A percentile compares a stretch with the other conserved stretches of the same genome.
Evolutionary conservation across 2,329 filamentous ascomycete genomes (phyloP).

Genomic region (Aspergillus phoenicis): DNA sequence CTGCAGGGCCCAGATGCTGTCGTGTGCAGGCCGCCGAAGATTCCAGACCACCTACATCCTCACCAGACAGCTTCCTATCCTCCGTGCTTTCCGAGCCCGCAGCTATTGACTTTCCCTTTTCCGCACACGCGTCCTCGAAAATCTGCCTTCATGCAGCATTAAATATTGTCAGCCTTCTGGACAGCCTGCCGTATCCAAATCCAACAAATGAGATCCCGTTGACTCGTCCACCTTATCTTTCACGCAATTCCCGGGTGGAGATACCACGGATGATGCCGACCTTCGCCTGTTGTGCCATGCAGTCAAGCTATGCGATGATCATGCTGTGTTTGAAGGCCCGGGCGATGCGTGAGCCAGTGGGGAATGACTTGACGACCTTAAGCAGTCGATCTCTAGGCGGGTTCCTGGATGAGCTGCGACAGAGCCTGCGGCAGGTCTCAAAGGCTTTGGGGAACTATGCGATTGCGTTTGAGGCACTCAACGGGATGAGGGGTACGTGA

Average conservation of each 20-base stretch:
- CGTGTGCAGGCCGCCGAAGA: background rate
- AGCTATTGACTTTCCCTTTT: constrained; percentile 22
- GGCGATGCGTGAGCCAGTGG: constrained; percentile 4
- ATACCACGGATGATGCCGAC: constrained; percentile 31
- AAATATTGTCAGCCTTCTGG: constrained; percentile 29
- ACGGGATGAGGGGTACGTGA: constrained; percentile 25
- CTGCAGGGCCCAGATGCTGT: background rate
- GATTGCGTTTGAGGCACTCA: constrained; percentile 26
- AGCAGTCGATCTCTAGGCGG: constrained; percentile 8
- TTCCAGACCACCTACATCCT: background rate
- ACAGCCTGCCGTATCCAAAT: constrained; percentile 28
- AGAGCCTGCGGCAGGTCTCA: constrained; percentile 21
- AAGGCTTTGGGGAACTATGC: constrained; percentile 24
- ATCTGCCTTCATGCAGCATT: constrained; percentile 33
- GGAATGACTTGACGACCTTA: background rate
- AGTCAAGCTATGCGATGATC: constrained; percentile 31
- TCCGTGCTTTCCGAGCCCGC: constrained; percentile 1
- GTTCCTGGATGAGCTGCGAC: constrained; percentile 23
- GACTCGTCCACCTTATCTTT: constrained; percentile 2
- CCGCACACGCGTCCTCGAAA: constrained; percentile 28
- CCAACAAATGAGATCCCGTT: constrained; percentile 15
- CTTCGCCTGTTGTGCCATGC: constrained; percentile 27
- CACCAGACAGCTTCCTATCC: background rate
- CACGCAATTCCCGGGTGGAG: constrained; percentile 6
- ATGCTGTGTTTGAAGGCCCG: constrained; percentile 30